A percentile compares a stretch with the other conserved stretches of the same genome.
Conservation (phyloP, 495 filamentous ascomycete genomes). For the Wilcoxina mikolae region DNA sequence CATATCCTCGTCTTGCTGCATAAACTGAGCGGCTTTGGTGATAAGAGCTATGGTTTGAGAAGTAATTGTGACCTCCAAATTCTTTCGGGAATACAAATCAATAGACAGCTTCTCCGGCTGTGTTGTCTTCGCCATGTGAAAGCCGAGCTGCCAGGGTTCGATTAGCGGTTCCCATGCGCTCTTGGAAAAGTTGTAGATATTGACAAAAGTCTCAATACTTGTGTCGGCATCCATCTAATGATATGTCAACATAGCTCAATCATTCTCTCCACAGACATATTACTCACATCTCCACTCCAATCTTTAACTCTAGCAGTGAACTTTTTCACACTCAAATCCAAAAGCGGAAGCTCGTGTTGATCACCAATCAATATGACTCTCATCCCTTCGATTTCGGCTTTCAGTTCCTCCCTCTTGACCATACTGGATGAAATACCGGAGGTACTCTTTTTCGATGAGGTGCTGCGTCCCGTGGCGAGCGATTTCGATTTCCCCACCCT, state of each 20-base stretch:
- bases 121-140: constrained; percentile 37
- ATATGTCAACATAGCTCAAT: constrained; percentile 11
- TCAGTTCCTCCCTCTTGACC: constrained; percentile 69
- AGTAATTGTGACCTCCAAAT: constrained; percentile 79
- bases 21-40: constrained; percentile 82
- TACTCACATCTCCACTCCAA: constrained; percentile 56
- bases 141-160: constrained; percentile 88
- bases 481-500: constrained; percentile 36
- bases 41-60: constrained; percentile 85
- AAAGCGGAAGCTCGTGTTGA: constrained; percentile 79
- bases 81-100: constrained; percentile 74
- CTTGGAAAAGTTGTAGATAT: constrained; percentile 97
- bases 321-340: constrained; percentile 85
- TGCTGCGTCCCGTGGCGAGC: constrained; percentile 29
- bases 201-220: constrained; percentile 79
- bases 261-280: not conserved
- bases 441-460: constrained; percentile 17
- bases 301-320: constrained; percentile 72
- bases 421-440: constrained; percentile 36
- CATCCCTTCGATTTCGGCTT: constrained; percentile 69
- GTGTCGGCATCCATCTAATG: constrained; percentile 66
- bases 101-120: constrained; percentile 63
- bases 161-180: constrained; percentile 95
- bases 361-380: constrained; percentile 90
- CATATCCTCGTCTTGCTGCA: constrained; percentile 79